Conservation (phyloP, 2,329 filamentous ascomycete genomes). For the Alternaria angustiovoidea region DNA sequence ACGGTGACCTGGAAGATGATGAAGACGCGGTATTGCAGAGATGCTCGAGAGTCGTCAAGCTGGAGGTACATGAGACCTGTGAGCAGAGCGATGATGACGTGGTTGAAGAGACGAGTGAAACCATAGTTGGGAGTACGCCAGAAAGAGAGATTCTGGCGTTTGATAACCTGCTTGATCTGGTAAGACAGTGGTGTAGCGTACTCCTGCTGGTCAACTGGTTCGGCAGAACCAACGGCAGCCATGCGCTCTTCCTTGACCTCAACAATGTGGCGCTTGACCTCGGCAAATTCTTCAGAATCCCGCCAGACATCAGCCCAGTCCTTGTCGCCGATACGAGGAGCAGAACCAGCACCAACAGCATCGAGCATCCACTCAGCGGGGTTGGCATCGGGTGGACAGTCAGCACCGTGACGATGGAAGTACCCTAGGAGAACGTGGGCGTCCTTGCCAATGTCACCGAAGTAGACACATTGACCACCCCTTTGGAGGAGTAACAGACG, state of each 20-base stretch:
- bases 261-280: conserved; percentile 71
- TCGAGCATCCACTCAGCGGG: conserved; percentile 84
- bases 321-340: conserved; percentile 73
- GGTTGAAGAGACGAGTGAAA: conserved; percentile 86
- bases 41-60: conserved; percentile 76
- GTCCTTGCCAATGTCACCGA: conserved; percentile 82
- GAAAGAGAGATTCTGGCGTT: conserved; percentile 77
- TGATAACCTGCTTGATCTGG: conserved; percentile 78
- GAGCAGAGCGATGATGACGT: conserved; percentile 78
- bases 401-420: conserved; percentile 63
- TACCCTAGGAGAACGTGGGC: conserved; percentile 72
- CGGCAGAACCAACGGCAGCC: conserved; percentile 54
- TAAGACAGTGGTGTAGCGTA: conserved; percentile 82
- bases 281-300: conserved; percentile 73
- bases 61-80: conserved; percentile 82
- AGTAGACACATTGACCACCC: conserved; percentile 84
- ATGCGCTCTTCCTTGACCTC: conserved; percentile 70
- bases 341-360: conserved; percentile 78
- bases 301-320: conserved; percentile 86
- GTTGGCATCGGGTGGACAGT: conserved; percentile 64
- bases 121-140: conserved; percentile 90
- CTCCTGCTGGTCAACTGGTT: conserved; percentile 69
- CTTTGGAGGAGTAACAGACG: conserved; percentile 78
- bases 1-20: conserved; percentile 91
- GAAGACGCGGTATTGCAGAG: conserved; percentile 86